Evolutionary conservation across 495 filamentous ascomycete species (phyloP).

Genomic region (Aspergillus affinis): DNA sequence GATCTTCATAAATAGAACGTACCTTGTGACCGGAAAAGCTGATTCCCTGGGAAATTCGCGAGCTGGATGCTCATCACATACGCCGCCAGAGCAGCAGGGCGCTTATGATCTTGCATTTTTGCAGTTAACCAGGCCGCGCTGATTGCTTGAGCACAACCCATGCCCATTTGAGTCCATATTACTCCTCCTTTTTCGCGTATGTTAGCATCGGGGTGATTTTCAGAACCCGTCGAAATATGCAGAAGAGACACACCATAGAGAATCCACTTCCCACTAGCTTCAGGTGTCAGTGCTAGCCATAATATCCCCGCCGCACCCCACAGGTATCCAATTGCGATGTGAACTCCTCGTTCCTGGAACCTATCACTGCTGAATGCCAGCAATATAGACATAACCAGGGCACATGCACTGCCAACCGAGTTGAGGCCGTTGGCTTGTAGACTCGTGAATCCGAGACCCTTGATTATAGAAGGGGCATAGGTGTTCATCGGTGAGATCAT

Average conservation of each 20-base stretch:
- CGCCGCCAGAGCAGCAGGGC: not conserved
- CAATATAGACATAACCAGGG: not conserved
- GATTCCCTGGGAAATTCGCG: not conserved
- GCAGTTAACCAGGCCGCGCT: not conserved
- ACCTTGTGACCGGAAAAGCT: not conserved
- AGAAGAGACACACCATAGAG: not conserved
- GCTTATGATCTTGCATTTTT: not conserved
- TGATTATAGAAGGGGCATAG: not conserved
- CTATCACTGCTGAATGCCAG: not conserved
- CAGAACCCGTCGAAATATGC: too few species aligned
- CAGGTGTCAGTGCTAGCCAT: not conserved
- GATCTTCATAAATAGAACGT: not conserved
- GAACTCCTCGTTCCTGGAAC: not conserved
- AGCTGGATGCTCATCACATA: not conserved
- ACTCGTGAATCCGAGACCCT: not conserved
- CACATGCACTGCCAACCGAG: not conserved
- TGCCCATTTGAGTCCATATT: not conserved
- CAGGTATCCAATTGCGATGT: not conserved
- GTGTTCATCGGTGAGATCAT: not conserved
- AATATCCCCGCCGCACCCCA: not conserved
- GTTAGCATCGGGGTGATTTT: too few species aligned
- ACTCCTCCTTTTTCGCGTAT: not conserved
- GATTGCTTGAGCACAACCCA: not conserved
- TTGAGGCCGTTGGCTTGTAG: not conserved
- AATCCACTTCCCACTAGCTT: not conserved